Percentiles rank a stretch among this genome's conserved stretches.
These are phyloP conservation scores for Flaveria trinervia DNA, from an alignment of 129 eudicot species.

Conservation along the genomic window DNA sequence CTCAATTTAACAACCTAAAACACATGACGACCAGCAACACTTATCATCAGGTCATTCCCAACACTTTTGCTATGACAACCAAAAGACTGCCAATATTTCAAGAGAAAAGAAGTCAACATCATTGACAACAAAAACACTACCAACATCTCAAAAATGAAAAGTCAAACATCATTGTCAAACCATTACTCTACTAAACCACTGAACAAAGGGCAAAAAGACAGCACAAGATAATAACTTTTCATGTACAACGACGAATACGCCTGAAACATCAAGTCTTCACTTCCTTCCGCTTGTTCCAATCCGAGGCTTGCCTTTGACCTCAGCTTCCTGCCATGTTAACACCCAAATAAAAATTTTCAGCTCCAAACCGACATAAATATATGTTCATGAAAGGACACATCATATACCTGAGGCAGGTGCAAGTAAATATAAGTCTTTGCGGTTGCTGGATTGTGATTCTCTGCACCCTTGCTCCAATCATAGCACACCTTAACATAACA, in stretches of 20 bases:
- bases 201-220: neutral
- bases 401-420: slow-evolving; percentile 64
- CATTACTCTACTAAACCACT: slow-evolving; percentile 7
- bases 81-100: neutral
- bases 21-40: too few relatives aligned
- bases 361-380: neutral
- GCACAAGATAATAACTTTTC: slow-evolving; percentile 4
- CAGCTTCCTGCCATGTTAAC: slow-evolving; percentile 55
- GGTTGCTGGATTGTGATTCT: slow-evolving; percentile 85
- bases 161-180: slow-evolving; percentile 14
- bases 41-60: neutral
- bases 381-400: neutral
- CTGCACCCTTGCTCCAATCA: slow-evolving; percentile 98
- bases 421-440: slow-evolving; percentile 68
- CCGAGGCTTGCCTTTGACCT: slow-evolving; percentile 85
- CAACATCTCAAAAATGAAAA: neutral
- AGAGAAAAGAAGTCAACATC: neutral
- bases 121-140: neutral
- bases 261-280: slow-evolving; percentile 21
- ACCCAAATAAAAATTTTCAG: neutral
- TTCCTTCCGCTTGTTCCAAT: slow-evolving; percentile 55
- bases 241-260: slow-evolving; percentile 26
- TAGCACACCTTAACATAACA: slow-evolving; percentile 67
- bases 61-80: neutral
- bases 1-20: too few relatives aligned